A percentile compares a stretch with the other conserved stretches of the same genome.
These are phyloP conservation scores for Diversispora epigaea DNA, from an alignment of 192 early-diverging fungal species.

Conservation along the genomic window DNA sequence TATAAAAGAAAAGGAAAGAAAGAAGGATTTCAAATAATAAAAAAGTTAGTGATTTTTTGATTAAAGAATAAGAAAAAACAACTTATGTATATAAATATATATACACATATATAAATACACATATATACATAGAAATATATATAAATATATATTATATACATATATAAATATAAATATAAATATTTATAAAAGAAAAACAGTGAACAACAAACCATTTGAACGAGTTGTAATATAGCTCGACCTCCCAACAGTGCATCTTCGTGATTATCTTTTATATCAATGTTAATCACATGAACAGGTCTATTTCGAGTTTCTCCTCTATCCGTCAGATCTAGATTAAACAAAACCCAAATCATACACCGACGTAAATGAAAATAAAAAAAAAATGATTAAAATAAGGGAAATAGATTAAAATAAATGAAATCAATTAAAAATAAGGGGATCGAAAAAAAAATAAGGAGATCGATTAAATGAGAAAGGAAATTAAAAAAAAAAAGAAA, in stretches of 20 bases:
- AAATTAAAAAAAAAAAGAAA: background rate
- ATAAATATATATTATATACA: background rate
- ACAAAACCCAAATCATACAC: background rate
- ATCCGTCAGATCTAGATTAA: conserved; percentile 76
- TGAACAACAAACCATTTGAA: conserved; percentile 56
- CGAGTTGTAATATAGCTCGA: conserved; percentile 79
- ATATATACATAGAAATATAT: too few relatives aligned
- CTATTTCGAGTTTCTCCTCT: conserved; percentile 64
- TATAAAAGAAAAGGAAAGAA: too few relatives aligned
- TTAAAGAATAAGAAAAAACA: too few relatives aligned
- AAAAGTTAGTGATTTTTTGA: too few relatives aligned
- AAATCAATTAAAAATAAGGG: too few relatives aligned
- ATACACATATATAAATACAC: too few relatives aligned
- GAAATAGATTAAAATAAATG: too few relatives aligned
- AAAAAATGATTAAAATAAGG: background rate
- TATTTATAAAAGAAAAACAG: background rate
- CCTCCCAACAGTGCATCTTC: conserved; percentile 84
- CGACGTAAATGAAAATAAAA: background rate
- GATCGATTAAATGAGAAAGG: too few relatives aligned
- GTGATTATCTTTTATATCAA: conserved; percentile 95
- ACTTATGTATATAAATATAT: too few relatives aligned
- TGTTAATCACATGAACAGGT: conserved; percentile 90
- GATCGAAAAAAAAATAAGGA: too few relatives aligned
- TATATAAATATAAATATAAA: background rate
- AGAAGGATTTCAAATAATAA: too few relatives aligned